A percentile compares a stretch with the other conserved stretches of the same genome.
These are phyloP conservation scores for Phyllosticta citriasiana DNA, from an alignment of 2,329 filamentous ascomycete species.

Conservation along the genomic window DNA sequence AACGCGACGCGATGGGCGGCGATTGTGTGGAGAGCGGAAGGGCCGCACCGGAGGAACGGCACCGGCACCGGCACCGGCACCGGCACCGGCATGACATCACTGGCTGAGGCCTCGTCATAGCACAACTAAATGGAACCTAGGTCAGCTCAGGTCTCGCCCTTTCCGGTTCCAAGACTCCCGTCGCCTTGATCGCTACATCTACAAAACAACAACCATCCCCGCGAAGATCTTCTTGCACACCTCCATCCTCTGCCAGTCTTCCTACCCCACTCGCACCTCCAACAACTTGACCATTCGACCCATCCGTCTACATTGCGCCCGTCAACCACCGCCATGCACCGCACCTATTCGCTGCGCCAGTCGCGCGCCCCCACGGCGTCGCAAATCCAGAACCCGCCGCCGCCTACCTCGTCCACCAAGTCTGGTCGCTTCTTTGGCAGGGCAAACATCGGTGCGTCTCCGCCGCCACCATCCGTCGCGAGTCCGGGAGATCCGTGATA, in stretches of 20 bases:
- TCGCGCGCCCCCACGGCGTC: conserved; percentile 91
- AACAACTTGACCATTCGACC: not conserved
- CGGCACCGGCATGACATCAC: not conserved
- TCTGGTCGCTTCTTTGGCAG: conserved; percentile 79
- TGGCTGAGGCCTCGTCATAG: not conserved
- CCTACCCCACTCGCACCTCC: not conserved
- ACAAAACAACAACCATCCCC: conserved; percentile 5
- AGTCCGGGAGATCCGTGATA: not conserved
- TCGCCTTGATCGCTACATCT: not conserved
- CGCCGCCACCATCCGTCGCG: not conserved
- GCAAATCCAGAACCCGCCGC: conserved; percentile 82
- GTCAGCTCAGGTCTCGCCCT: not conserved
- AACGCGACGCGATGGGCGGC: not conserved
- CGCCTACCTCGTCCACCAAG: conserved; percentile 86
- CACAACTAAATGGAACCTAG: not conserved
- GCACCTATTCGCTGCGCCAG: conserved; percentile 98
- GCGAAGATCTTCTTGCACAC: conserved; percentile 1
- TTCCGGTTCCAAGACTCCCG: not conserved
- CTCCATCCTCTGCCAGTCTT: not conserved
- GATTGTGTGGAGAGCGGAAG: not conserved
- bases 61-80: not conserved
- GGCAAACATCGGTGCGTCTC: conserved; percentile 66
- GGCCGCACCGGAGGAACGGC: not conserved
- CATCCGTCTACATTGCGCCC: not conserved
- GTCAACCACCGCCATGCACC: conserved; percentile 59